Evolutionary conservation across 2,329 filamentous ascomycete species (phyloP).

Genomic region (Calonectria fujianensis): DNA sequence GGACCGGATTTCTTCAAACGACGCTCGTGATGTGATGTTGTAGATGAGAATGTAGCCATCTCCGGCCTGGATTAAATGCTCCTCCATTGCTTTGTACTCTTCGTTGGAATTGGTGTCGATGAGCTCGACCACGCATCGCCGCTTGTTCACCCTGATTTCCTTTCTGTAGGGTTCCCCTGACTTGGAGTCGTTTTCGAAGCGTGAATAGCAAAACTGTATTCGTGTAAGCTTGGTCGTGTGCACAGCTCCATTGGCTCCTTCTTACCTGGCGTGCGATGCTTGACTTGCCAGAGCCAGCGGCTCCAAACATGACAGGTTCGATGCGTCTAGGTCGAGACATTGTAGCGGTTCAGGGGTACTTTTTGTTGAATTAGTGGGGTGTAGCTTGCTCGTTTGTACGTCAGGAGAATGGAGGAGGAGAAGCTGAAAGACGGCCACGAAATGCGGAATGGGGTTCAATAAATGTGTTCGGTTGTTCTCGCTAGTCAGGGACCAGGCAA

Average conservation of each 20-base stretch:
- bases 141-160: not conserved
- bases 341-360: not conserved
- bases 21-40: constrained; percentile 3
- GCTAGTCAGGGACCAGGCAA: constrained; percentile 5
- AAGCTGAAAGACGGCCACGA: not conserved
- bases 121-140: not conserved
- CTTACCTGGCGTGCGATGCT: constrained; percentile 23
- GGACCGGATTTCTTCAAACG: constrained; percentile 15
- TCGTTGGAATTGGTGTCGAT: constrained; percentile 3
- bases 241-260: not conserved
- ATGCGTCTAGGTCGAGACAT: constrained; percentile 19
- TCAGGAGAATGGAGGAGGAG: not conserved
- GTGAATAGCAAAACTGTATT: constrained; percentile 2
- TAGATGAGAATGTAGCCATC: constrained; percentile 15
- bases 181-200: not conserved
- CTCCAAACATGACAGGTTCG: constrained; percentile 16
- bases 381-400: too few relatives aligned
- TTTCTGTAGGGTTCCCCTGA: not conserved
- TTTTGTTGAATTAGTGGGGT: not conserved
- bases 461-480: not conserved
- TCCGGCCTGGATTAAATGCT: constrained; percentile 3
- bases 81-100: not conserved
- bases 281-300: constrained; percentile 10
- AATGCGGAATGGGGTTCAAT: not conserved
- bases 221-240: not conserved